Percentiles rank a stretch among this genome's conserved stretches.
These are phyloP conservation scores for Conoideocrella luteorostrata DNA, from an alignment of 2,329 filamentous ascomycete species.

Conservation along the genomic window DNA sequence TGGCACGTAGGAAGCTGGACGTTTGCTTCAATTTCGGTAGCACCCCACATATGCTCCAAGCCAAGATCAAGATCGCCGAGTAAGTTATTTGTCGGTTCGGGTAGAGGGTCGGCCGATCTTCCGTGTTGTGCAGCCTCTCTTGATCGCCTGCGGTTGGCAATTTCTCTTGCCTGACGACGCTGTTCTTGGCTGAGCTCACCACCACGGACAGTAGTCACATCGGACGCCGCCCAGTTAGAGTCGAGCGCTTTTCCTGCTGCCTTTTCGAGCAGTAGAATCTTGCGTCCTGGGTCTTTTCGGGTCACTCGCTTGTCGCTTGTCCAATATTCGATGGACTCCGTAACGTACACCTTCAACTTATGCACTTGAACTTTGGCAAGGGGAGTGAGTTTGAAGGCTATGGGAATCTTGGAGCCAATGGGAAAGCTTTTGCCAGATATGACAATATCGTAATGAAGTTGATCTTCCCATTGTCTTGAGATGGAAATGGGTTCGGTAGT, in stretches of 20 bases:
- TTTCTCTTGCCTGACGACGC: constrained; percentile 40
- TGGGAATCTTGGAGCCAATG: constrained; percentile 78
- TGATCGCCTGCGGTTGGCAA: constrained; percentile 45
- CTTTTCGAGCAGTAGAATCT: constrained; percentile 84
- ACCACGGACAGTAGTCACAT: constrained; percentile 69
- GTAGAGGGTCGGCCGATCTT: constrained; percentile 34
- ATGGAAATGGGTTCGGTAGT: constrained; percentile 92
- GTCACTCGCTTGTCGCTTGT: constrained; percentile 81
- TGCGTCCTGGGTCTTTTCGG: constrained; percentile 74
- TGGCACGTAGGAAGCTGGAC: constrained; percentile 87
- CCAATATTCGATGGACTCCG: constrained; percentile 87
- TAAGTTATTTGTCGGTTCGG: constrained; percentile 59
- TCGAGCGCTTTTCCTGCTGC: constrained; percentile 70
- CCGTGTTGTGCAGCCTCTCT: constrained; percentile 41
- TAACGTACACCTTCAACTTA: constrained; percentile 84
- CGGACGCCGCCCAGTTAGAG: constrained; percentile 67
- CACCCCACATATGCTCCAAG: constrained; percentile 68
- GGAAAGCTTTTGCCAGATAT: constrained; percentile 95
- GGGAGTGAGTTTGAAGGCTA: constrained; percentile 89
- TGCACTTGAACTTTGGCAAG: constrained; percentile 91
- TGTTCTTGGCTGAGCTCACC: constrained; percentile 60
- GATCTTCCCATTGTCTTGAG: constrained; percentile 88
- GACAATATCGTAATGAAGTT: constrained; percentile 91
- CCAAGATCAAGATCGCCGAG: constrained; percentile 71
- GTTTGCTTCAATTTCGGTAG: constrained; percentile 91